These are phyloP conservation scores for Saccharomycopsis sp. DNA, from an alignment of 805 yeast genomes.

Conservation along the genomic window DNA sequence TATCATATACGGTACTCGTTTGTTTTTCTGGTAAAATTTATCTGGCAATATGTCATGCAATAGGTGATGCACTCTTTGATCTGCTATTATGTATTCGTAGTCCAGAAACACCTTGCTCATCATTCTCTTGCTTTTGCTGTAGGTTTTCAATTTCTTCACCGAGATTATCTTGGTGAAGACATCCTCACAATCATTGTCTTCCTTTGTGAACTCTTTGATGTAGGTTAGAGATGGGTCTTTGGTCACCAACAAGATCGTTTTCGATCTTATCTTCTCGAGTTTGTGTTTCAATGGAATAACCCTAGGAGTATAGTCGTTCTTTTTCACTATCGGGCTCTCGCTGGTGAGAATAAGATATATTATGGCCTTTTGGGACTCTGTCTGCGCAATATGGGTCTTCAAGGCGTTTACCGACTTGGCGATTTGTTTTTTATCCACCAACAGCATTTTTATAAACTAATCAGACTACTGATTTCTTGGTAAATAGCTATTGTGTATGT, in stretches of 20 bases:
- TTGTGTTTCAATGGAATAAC: conserved; percentile 51
- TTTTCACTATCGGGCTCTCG: conserved; percentile 35
- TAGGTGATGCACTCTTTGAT: conserved; percentile 57
- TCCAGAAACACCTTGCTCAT: conserved; percentile 47
- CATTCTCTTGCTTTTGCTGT: conserved; percentile 38
- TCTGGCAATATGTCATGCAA: conserved; percentile 53
- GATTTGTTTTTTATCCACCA: background rate
- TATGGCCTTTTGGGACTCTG: background rate
- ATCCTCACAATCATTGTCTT: conserved; percentile 52
- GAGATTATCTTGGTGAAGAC: conserved; percentile 55
- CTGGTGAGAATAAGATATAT: conserved; percentile 43
- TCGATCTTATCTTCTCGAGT: conserved; percentile 41
- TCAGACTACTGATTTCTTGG: background rate
- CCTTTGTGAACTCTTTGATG: conserved; percentile 40
- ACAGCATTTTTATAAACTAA: background rate
- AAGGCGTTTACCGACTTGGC: background rate
- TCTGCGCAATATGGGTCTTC: background rate
- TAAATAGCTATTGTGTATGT: background rate
- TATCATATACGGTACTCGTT: conserved; percentile 60
- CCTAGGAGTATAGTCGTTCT: conserved; percentile 48
- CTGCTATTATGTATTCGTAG: conserved; percentile 62
- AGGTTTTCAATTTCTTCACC: conserved; percentile 46
- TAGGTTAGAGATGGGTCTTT: conserved; percentile 65
- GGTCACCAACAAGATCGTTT: conserved; percentile 55
- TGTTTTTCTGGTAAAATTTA: conserved; percentile 55